phyloP scores from a whole-genome alignment of 2,329 filamentous ascomycete genomes.

The Claviceps sp. region DNA sequence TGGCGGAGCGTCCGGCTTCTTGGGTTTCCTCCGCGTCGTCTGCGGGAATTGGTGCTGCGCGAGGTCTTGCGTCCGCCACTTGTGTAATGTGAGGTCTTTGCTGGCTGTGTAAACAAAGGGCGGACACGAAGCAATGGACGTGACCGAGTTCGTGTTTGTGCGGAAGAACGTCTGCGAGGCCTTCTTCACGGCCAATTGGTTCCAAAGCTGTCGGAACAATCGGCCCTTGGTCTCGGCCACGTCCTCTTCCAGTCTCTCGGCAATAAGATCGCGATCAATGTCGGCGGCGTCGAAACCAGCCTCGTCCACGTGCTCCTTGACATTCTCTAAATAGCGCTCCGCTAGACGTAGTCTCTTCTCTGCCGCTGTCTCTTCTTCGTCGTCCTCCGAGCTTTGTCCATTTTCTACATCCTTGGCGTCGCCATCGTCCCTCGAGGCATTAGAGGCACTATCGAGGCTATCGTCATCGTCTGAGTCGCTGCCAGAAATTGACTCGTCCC shows the following conservation, averaged over 20 bases:
- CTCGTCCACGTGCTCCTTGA: conserved; percentile 70
- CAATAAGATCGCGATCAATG: conserved; percentile 83
- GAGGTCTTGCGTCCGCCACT: conserved; percentile 71
- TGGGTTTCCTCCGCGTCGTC: conserved; percentile 43
- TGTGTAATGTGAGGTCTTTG: conserved; percentile 72
- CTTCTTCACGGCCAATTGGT: conserved; percentile 54
- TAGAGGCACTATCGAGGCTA: conserved; percentile 23
- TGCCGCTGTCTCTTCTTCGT: conserved; percentile 68
- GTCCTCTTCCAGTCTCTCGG: conserved; percentile 80
- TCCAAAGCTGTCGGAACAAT: conserved; percentile 69
- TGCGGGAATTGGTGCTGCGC: conserved; percentile 46
- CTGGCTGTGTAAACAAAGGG: conserved; percentile 81
- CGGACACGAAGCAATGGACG: conserved; percentile 63
- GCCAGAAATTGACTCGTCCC: conserved; percentile 71
- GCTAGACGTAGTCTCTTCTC: conserved; percentile 78
- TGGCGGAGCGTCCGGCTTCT: conserved; percentile 44
- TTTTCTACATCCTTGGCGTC: conserved; percentile 31
- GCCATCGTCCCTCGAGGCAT: conserved; percentile 21
- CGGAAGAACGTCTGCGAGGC: conserved; percentile 62
- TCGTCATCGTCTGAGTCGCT: conserved; percentile 62
- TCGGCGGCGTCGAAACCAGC: conserved; percentile 84
- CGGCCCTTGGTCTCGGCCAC: conserved; percentile 84
- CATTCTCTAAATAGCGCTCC: conserved; percentile 84
- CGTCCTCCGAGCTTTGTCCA: conserved; percentile 47
- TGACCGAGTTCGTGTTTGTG: conserved; percentile 65